Base-by-base conservation (phyloP, 345 rosid genomes). In the Melastoma malabathricum region DNA sequence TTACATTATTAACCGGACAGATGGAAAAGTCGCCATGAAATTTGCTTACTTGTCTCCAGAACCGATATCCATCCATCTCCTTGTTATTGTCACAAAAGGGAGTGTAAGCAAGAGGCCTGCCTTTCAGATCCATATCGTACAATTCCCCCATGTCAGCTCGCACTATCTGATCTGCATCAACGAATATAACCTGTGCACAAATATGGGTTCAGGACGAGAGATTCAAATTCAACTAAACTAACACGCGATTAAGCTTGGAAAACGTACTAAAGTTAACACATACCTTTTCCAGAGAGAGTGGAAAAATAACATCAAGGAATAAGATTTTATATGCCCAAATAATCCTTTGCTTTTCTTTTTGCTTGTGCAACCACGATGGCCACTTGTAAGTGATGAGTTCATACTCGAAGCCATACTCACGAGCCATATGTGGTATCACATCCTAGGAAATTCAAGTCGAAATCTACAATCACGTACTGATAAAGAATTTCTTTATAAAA, bases 351-450 rank as follows among this genome's bases (percentile, higher is more conserved):
- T 92, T 92, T 72, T 92, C 98, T 64, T 81, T 92, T 80, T 92
- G 98, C 73, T 92, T 92, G 66, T 92, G 98, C 66, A 92, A 75
- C 97, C 98, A 92, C 18, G 97, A 69, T 47, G 99, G 99, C 99
- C 99, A 92, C 70, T 87, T 88, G 68, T 88, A 92, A 44, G 99
- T 92, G 65, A 92, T 64, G 29, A 92, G 83, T 65, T 83, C 99
- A 63, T 83, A 92, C 54, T 81, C 90, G 59, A 88, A 92, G 47
- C 90, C 90, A 71, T 88, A 92, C 62, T 84, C 90, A 67, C 63
- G 64, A 29, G 97, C 97, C 99, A 92, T 92, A 60, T 73, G 88
- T 18, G 97, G 99, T 68, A 92, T 84, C 59, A 88, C 84, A 68
- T 92, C 97, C 99, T 92, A 84, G 61, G 58, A 29, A 53, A 49